Evolutionary conservation across 441 rosid genomes (phyloP), one percentile per base, ranked within the genome.

Genomic region (Macaranga tanarius): DNA sequence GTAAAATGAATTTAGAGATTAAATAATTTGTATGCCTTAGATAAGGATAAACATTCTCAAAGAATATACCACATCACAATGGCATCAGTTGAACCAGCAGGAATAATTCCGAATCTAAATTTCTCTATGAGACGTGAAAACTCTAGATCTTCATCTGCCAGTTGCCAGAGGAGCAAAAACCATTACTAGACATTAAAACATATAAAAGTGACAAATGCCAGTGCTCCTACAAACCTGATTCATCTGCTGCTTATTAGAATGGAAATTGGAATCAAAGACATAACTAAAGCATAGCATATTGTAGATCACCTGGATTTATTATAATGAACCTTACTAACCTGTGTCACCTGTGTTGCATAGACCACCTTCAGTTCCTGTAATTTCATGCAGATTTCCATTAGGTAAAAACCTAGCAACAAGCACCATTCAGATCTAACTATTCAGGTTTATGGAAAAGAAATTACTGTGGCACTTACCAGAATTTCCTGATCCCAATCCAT

Each of bases 51-150:
- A 69, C 25, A 7, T 56, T 23, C 20, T 51, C 28, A 65, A 71
- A 58, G 80, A 67, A 75, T 63, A 34, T 84, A 94, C 98, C 98
- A 90, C 73, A 94, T 88, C 60, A 83, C 97, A 74, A 90, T 87
- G 44, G 98, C 95, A 75, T 94, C 95, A 48, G 97, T 94, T 80
- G 97, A 94, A 67, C 98, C 97, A 71, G 98, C 89, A 26, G 96
- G 98, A 74, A 90, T 90, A 81, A 94, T 83, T 75, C 98, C 97
- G 56, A 94, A 86, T 80, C 95, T 84, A 65, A 90, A 85, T 69
- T 73, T 63, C 73, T 79, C 86, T 75, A 79, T 81, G 73, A 73
- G 86, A 70, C 79, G 76, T 47, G 75, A 81, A 75, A 82, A 84
- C 59, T 82, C 77, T 20, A 77, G 59, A 80, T 83, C 86, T 70